Percentiles rank a stretch among this genome's conserved stretches.
Conservation (phyloP, 768 basidiomycete genomes). For the Lanmaoa pseudosensibilis region DNA sequence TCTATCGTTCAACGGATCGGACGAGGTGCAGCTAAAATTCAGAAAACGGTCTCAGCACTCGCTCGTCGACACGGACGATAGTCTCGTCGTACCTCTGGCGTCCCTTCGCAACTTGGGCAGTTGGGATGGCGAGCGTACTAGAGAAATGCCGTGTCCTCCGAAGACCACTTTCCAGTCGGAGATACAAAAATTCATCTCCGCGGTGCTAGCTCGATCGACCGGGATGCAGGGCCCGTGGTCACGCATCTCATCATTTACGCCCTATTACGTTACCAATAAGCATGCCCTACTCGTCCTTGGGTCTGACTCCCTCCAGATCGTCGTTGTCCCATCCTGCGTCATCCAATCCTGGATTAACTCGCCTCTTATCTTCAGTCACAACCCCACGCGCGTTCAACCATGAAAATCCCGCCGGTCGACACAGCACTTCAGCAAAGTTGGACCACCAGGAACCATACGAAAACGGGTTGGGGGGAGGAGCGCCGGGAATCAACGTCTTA, state of each 20-base stretch:
- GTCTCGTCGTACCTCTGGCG: conserved; percentile 21
- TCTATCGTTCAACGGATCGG: conserved; percentile 9
- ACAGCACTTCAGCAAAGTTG: conserved; percentile 76
- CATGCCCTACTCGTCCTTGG: conserved; percentile 9
- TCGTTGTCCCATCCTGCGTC: conserved; percentile 30
- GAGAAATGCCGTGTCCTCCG: conserved; percentile 32
- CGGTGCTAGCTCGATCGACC: conserved; percentile 5
- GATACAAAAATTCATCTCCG: conserved; percentile 24
- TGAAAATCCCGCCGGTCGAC: conserved; percentile 75
- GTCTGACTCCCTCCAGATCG: conserved; percentile 21
- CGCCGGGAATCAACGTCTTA: conserved; percentile 60
- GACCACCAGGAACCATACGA: conserved; percentile 73
- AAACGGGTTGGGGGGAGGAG: conserved; percentile 82
- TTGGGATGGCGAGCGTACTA: conserved; percentile 17
- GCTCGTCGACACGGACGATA: conserved; percentile 5
- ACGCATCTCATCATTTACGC: neutral
- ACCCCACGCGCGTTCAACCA: conserved; percentile 68
- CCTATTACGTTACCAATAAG: neutral
- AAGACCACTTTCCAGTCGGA: conserved; percentile 24
- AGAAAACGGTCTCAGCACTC: conserved; percentile 12
- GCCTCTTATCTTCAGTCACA: conserved; percentile 70
- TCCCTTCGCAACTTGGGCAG: conserved; percentile 12
- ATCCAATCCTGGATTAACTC: conserved; percentile 67
- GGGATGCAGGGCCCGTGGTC: conserved; percentile 4
- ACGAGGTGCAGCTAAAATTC: conserved; percentile 5